Base-by-base conservation (phyloP, 2,329 filamentous ascomycete species). In the Scytalidium sp. region DNA sequence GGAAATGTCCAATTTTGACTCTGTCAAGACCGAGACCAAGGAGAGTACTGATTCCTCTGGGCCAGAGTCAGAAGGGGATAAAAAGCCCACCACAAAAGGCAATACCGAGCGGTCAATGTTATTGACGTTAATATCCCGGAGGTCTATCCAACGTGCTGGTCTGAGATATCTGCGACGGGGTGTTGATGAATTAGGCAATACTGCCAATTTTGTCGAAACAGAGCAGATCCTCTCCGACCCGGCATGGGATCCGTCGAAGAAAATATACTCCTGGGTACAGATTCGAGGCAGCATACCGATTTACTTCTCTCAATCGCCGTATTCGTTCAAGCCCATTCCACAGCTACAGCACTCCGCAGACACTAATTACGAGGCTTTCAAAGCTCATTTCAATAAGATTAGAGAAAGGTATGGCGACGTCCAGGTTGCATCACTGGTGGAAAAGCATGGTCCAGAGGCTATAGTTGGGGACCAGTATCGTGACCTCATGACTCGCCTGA, bases 231-330 rank as follows among this genome's bases (percentile, higher is more conserved):
- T 99, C 2, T 94, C 90, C 0, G 79, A 81, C 0, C 74, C 83
- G 2, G 75, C 76, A 1, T 92, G 88, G 83, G 76, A 83, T 17
- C 64, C 76, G 0, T 70, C 76, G 0, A 73, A 69, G 2, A 89
- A 83, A 57, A 76, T 86, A 2, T 88, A 90, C 66, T 96, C 91
- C 0, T 95, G 96, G 60, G 73, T 95, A 3, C 94, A 99, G 65
- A 76, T 91, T 20, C 82, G 94, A 56, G 93, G 92, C 6, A 97
- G 92, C 19, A 96, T 97, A 55, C 94, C 94, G 0, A 70, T 97
- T 0, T 97, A 94, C 73, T 99, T 97, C 65, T 95, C 92, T 0
- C 94, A 99, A 63, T 90, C 88, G 0, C 92, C 93, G 0, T 97
- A 96, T 67, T 91, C 90, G 9, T 82, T 97, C 57, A 97, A 96